phyloP scores from a whole-genome alignment of 306 rosid species.

The Leucaena leucocephala region DNA sequence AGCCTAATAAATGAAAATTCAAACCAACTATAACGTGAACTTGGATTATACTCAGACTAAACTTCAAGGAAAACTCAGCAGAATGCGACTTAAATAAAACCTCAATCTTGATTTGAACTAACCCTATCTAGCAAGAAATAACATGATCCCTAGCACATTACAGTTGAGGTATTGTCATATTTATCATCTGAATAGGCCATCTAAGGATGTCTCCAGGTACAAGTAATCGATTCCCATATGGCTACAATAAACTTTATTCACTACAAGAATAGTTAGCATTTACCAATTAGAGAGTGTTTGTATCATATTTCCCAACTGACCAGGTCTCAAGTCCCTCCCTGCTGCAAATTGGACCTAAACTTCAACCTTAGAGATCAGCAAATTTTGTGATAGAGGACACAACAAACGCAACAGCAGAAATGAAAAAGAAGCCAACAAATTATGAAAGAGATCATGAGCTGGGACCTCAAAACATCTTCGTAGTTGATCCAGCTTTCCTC shows the following conservation, averaged over 20 bases:
- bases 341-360: conserved; percentile 97
- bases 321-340: conserved; percentile 96
- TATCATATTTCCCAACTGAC: conserved; percentile 88
- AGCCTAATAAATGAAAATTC: conserved; percentile 4
- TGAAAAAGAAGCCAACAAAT: conserved; percentile 5
- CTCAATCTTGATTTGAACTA: not conserved
- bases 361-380: conserved; percentile 36
- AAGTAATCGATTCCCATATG: conserved; percentile 5
- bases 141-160: not conserved
- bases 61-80: not conserved
- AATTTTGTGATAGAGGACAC: conserved; percentile 3
- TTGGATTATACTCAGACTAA: conserved; percentile 13
- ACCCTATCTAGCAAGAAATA: not conserved
- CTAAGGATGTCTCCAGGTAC: not conserved
- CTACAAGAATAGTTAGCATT: conserved; percentile 6
- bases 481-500: conserved; percentile 94
- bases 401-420: not conserved
- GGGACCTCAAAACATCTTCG: conserved; percentile 94
- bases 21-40: conserved; percentile 10
- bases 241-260: not conserved
- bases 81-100: not conserved
- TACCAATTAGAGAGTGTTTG: conserved; percentile 93
- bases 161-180: not conserved
- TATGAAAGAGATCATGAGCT: conserved; percentile 15
- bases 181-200: conserved; percentile 9